Conservation (phyloP, 306 rosid species). For the Rosa chinensis region DNA sequence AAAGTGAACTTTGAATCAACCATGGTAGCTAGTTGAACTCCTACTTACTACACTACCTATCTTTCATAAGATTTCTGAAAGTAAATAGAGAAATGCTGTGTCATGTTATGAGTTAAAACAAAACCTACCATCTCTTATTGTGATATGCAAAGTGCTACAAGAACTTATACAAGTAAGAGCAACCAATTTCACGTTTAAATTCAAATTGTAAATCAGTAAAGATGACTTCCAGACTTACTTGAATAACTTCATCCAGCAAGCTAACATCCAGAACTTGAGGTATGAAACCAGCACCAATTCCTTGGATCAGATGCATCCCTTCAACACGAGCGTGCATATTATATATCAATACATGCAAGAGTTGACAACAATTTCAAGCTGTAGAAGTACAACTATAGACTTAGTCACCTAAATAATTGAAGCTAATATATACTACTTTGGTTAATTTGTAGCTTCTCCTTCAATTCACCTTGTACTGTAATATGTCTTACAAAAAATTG, state of each 20-base stretch:
- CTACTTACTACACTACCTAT: too few species aligned
- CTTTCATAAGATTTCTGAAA: background rate
- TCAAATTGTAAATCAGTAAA: too few species aligned
- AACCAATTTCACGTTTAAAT: background rate
- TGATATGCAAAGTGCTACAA: background rate
- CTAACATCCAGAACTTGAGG: conserved; percentile 52
- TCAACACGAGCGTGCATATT: conserved; percentile 7
- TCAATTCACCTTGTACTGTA: too few species aligned
- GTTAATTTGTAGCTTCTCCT: too few species aligned
- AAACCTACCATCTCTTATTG: too few species aligned
- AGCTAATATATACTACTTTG: too few species aligned
- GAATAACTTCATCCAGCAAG: conserved; percentile 67
- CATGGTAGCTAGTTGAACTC: too few species aligned
- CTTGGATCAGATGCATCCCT: conserved; percentile 80
- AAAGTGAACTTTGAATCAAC: too few species aligned
- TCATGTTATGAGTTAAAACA: background rate
- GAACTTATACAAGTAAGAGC: background rate
- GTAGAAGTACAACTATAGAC: too few species aligned
- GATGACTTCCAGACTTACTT: conserved; percentile 36
- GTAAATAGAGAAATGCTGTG: background rate
- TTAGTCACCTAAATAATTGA: too few species aligned
- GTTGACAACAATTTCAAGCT: background rate
- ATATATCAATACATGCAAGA: background rate
- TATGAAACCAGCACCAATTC: conserved; percentile 69
- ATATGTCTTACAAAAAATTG: too few species aligned